Base-by-base conservation (phyloP, 2,329 filamentous ascomycete genomes). In the Nemania diffusa region DNA sequence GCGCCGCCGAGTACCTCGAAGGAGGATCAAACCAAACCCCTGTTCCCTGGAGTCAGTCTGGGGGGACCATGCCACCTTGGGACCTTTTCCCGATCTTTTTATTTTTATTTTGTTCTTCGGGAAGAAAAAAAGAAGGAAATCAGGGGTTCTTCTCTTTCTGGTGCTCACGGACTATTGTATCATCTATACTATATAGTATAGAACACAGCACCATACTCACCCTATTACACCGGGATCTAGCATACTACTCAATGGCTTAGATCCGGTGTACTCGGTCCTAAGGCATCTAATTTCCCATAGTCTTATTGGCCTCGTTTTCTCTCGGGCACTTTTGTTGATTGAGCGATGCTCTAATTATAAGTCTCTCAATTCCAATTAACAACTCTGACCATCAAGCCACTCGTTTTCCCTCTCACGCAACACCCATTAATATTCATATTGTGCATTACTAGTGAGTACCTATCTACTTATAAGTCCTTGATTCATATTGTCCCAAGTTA, bases 1-100 rank as follows among this genome's bases (percentile, higher is more conserved):
- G n/a, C n/a, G n/a, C n/a, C n/a, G n/a, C n/a, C n/a, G n/a, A 17
- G 42, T 26, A 44, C 20, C 24, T 58, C 52, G 44, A 57, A 27
- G 53, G 62, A 68, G 65, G 62, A 68, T 68, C 62, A 51, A 62
- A 65, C 57, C 22, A 6, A 22, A 15, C 53, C 60, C 67, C 63
- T 60, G 50, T 26, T 48, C 27, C 46, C 50, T 40, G 46, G 13
- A 58, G 56, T 53, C 37, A 29, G 22, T 17, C 48, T 51, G 26
- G 26, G 22, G 44, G 44, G 6, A 17, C 48, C 48, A 51, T 51
- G 22, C 26, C 26, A 2, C 22, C n/a, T 48, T 48, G 48, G 48
- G 26, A 51, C 22, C 24, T 51, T 26, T 51, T 22, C 48, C 48
- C 26, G 48, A 27, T 51, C 22, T 51, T 27, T 40, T 40, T 17